phyloP scores from a whole-genome alignment of 2,329 filamentous ascomycete species.

The Lachnellula arida region DNA sequence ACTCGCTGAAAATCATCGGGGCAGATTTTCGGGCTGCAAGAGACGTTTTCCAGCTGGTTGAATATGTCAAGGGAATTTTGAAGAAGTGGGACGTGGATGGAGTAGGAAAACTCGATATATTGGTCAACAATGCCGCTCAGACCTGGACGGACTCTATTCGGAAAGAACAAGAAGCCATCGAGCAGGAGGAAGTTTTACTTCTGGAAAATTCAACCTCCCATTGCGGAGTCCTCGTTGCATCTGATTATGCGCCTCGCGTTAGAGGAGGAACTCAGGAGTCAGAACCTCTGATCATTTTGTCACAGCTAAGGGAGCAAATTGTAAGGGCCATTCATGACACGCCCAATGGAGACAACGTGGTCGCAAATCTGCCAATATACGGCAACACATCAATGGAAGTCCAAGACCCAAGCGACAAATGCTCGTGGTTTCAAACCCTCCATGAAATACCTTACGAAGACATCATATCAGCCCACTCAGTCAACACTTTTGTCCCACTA shows the following conservation, averaged over 20 bases:
- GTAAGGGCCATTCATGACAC: no score
- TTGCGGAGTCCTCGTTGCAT: background rate
- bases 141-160: constrained; percentile 15
- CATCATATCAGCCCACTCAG: constrained; percentile 18
- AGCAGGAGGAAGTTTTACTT: constrained; percentile 1
- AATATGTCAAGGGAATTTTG: constrained; percentile 2
- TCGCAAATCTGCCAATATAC: background rate
- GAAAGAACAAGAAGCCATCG: constrained; percentile 7
- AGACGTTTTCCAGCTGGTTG: constrained; percentile 10
- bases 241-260: constrained; percentile 5
- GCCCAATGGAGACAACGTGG: background rate
- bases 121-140: constrained; percentile 20
- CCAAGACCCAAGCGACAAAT: background rate
- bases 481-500: constrained; percentile 18
- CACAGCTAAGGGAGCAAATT: no score
- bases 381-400: background rate
- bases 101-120: constrained; percentile 11
- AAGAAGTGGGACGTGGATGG: constrained; percentile 1
- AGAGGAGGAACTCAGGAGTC: constrained; percentile 8
- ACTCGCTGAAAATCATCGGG: constrained; percentile 8
- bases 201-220: background rate
- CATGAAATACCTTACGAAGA: constrained; percentile 18
- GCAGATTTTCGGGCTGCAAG: constrained; percentile 12
- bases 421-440: constrained; percentile 15
- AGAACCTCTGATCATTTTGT: background rate